These are phyloP conservation scores for Sporodiniella umbellata DNA, from an alignment of 371 early-diverging fungal genomes.

Conservation along the genomic window DNA sequence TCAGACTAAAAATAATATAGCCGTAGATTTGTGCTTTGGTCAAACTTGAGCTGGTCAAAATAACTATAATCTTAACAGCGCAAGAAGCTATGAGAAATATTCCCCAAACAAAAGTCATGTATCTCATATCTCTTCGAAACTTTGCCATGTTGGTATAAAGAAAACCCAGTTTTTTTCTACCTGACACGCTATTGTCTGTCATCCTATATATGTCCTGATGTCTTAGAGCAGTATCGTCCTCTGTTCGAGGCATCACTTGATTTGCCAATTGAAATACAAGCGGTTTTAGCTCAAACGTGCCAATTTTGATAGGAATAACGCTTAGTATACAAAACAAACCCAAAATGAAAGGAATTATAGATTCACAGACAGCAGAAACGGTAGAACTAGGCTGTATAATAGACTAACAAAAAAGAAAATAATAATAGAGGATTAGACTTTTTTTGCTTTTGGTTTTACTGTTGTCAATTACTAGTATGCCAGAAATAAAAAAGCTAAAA, in stretches of 20 bases:
- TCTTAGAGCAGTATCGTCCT: slow-evolving; percentile 16
- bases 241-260: slow-evolving; percentile 42
- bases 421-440: not conserved
- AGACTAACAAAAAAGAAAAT: slow-evolving; percentile 20
- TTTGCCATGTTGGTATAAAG: slow-evolving; percentile 32
- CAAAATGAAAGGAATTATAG: slow-evolving; percentile 29
- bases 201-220: slow-evolving; percentile 19
- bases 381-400: slow-evolving; percentile 35
- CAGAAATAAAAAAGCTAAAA: slow-evolving; percentile 29
- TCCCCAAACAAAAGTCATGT: slow-evolving; percentile 48
- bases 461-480: slow-evolving; percentile 23
- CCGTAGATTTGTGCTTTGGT: slow-evolving; percentile 25
- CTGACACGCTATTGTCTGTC: not conserved
- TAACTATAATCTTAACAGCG: slow-evolving; percentile 36
- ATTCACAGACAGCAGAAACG: slow-evolving; percentile 31
- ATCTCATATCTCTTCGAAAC: slow-evolving; percentile 42
- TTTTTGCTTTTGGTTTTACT: not conserved
- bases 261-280: slow-evolving; percentile 35
- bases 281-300: slow-evolving; percentile 31
- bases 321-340: slow-evolving; percentile 37
- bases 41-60: slow-evolving; percentile 27
- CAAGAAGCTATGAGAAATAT: slow-evolving; percentile 29
- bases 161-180: slow-evolving; percentile 17
- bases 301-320: slow-evolving; percentile 33
- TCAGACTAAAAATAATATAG: slow-evolving; percentile 35